phyloP scores from a whole-genome alignment of 2,329 filamentous ascomycete genomes.

The Myriosclerotinia duriaeana region DNA sequence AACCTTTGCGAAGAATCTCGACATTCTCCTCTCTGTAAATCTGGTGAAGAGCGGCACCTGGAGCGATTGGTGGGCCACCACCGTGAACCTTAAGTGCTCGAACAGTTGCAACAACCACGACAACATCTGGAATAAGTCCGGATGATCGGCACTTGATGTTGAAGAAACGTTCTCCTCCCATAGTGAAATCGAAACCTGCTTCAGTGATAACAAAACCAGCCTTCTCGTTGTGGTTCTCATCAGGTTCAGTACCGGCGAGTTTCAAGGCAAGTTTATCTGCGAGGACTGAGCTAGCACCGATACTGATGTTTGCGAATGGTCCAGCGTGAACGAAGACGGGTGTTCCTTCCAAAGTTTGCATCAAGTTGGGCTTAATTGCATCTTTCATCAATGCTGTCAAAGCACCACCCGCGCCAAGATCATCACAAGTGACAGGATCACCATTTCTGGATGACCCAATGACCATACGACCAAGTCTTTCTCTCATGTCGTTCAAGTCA shows the following conservation, averaged over 20 bases:
- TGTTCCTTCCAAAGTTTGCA: conserved; percentile 97
- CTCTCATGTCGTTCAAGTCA: conserved; percentile 81
- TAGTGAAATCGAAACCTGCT: conserved; percentile 98
- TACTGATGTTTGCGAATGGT: conserved; percentile 97
- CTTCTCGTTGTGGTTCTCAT: conserved; percentile 80
- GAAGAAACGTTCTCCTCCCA: conserved; percentile 99
- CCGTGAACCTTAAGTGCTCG: conserved; percentile 96
- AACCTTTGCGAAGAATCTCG: conserved; percentile 84
- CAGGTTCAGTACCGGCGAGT: conserved; percentile 88
- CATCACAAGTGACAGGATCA: conserved; percentile 92
- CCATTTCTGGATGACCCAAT: conserved; percentile 82
- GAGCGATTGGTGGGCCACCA: conserved; percentile 88
- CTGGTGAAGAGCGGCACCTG: conserved; percentile 78
- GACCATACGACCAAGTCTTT: conserved; percentile 93
- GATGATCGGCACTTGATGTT: conserved; percentile 99
- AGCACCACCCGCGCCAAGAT: conserved; percentile 88
- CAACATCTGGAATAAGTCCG: conserved; percentile 86
- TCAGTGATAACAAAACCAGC: conserved; percentile 94
- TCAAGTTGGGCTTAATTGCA: conserved; percentile 97
- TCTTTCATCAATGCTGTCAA: conserved; percentile 95
- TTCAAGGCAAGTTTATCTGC: conserved; percentile 95
- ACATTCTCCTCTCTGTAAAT: conserved; percentile 94
- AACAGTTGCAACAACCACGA: conserved; percentile 93
- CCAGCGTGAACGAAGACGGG: conserved; percentile 97
- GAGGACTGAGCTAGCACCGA: conserved; percentile 92